Conservation (phyloP, 2,329 filamentous ascomycete genomes). For the Alternaria postmessia region DNA sequence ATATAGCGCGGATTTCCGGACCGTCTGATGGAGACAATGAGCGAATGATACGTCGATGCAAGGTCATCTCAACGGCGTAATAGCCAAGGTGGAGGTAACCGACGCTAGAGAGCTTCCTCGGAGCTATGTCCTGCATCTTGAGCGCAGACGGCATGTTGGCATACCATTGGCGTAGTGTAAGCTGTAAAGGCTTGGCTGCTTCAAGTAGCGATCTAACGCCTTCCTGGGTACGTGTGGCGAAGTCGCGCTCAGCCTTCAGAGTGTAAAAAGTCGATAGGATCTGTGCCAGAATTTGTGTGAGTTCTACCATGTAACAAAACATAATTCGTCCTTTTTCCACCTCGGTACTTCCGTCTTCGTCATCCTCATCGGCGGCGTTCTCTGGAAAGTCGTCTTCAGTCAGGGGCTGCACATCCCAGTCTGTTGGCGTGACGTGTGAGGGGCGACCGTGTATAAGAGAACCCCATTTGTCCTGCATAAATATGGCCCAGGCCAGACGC, state of each 20-base stretch:
- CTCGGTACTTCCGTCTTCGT: conserved; percentile 46
- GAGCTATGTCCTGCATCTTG: conserved; percentile 57
- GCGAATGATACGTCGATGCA: conserved; percentile 54
- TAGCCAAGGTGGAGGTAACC: conserved; percentile 58
- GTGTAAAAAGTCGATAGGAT: conserved; percentile 63
- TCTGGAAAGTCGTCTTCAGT: conserved; percentile 56
- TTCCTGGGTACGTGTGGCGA: conserved; percentile 51
- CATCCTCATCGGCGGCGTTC: conserved; percentile 42
- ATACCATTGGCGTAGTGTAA: conserved; percentile 63
- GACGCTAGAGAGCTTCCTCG: conserved; percentile 36
- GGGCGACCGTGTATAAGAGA: conserved; percentile 66
- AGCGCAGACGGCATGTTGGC: conserved; percentile 57
- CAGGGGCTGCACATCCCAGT: conserved; percentile 64
- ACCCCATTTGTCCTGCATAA: conserved; percentile 71
- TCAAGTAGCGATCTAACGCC: conserved; percentile 61
- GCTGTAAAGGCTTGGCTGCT: conserved; percentile 62
- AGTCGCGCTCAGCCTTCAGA: conserved; percentile 57
- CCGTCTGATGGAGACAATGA: conserved; percentile 42
- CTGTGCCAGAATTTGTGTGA: conserved; percentile 61
- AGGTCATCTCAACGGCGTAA: conserved; percentile 56
- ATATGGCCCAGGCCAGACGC: conserved; percentile 70
- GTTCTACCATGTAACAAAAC: conserved; percentile 61
- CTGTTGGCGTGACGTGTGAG: conserved; percentile 61
- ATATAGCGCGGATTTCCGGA: conserved; percentile 47
- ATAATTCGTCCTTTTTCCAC: conserved; percentile 49